Base-by-base conservation (phyloP, 176 grass and related monocot species). In the Poa pratensis region DNA sequence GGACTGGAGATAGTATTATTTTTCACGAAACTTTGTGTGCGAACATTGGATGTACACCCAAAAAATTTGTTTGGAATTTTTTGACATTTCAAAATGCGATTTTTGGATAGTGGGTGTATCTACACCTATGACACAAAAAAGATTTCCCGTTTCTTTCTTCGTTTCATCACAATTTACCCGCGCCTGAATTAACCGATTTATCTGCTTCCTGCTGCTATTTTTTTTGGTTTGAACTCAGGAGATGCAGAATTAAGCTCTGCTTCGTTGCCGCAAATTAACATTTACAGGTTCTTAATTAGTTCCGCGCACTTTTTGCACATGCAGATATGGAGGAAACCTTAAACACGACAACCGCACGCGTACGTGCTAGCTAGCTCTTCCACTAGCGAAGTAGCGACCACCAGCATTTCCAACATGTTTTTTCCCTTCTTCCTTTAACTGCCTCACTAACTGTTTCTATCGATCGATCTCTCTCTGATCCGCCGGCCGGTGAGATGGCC, bases 331-430 rank as follows among this genome's bases (percentile, higher is more conserved):
- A 62, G 19, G 82, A 83, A 63, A 83, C 82, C 55, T 83, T 83
- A 75, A 74, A 83, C 81, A 83, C 81, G 73, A 75, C 78, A 66
- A 15, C 26, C 26, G 78, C 79, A 68, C 45, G 79, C 79, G 62
- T 46, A 46, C 45, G 45, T 27, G 62, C 46, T 9, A 37, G 65
- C 65, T 68, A 32, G 30, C 7, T 67, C 16, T 32, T 65, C 42
- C 59, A n/a, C 78, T 20, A 57, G 72, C 52, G n/a, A 80, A 24
- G 23, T 32, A 74, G 12, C 69, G 69, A 6, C 28, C 45, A 1
- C 30, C 61, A 77, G 24, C 48, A 75, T 68, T 67, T 75, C 71
- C 5, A 5, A 3, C 46, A 19, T 52, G 26, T 53, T 10, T 50
- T 51, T 64, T 26, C 7, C 7, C 10, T 51, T 4, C 15, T 51